Conservation (phyloP, 163 green algal species). For the Scenedesmus sp. region DNA sequence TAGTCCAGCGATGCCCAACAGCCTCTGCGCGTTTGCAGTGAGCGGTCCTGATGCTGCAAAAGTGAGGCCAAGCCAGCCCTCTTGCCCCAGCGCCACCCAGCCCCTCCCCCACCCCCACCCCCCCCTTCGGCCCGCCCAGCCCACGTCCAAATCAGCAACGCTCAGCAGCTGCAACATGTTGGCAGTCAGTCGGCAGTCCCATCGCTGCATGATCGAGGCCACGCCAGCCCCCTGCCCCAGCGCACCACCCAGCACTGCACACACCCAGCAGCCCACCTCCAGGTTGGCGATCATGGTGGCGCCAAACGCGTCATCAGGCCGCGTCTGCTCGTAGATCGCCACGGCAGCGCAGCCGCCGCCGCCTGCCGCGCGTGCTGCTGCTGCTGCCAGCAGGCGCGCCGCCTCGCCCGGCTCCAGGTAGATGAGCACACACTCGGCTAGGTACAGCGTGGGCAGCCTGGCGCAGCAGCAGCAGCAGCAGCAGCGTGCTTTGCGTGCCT, state of each 20-base stretch:
- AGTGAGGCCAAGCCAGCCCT: no score
- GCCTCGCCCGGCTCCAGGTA: slow-evolving; percentile 87
- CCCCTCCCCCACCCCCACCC: no score
- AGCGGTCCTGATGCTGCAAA: no score
- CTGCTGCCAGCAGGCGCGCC: slow-evolving; percentile 32
- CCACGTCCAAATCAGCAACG: no score
- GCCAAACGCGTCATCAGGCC: slow-evolving; percentile 92
- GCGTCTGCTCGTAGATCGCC: slow-evolving; percentile 75
- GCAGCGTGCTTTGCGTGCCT: background rate
- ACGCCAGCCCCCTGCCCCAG: background rate
- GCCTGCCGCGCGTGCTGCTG: background rate
- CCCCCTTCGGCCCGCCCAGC: no score
- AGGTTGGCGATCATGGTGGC: slow-evolving; percentile 89
- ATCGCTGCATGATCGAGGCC: background rate
- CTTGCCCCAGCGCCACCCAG: no score
- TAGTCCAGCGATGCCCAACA: no score
- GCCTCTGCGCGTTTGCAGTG: no score
- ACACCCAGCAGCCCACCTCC: slow-evolving; percentile 59
- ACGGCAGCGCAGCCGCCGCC: slow-evolving; percentile 36
- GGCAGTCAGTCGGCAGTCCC: no score
- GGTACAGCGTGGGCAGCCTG: slow-evolving; percentile 85
- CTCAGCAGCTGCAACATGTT: no score
- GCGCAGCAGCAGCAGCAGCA: background rate
- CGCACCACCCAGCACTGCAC: background rate
- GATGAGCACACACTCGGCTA: slow-evolving; percentile 96